Evolutionary conservation across 805 yeast species (phyloP).

Genomic region (Lachancea mirantina): DNA sequence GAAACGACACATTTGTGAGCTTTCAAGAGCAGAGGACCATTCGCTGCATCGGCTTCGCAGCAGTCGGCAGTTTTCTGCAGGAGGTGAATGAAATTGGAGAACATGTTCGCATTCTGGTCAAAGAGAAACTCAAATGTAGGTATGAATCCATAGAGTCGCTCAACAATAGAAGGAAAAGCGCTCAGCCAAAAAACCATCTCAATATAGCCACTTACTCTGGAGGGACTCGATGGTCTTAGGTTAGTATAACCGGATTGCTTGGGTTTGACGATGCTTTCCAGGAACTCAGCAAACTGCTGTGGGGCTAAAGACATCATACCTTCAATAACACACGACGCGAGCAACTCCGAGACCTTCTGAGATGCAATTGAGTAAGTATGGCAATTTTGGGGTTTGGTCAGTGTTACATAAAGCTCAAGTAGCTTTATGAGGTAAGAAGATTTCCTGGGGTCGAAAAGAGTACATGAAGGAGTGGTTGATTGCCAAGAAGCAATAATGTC

Average conservation of each 20-base stretch:
- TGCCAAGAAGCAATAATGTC: conserved; percentile 17
- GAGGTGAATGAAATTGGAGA: conserved; percentile 14
- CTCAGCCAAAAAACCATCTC: conserved; percentile 11
- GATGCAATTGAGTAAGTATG: conserved; percentile 25
- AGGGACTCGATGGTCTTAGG: background rate
- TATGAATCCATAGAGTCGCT: conserved; percentile 8
- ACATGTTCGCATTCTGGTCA: conserved; percentile 11
- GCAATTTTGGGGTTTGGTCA: conserved; percentile 30
- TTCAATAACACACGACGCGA: conserved; percentile 35
- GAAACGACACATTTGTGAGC: conserved; percentile 1
- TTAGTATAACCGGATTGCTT: background rate
- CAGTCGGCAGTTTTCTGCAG: conserved; percentile 7
- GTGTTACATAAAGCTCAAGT: conserved; percentile 26
- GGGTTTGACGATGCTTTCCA: conserved; percentile 16
- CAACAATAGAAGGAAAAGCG: conserved; percentile 12
- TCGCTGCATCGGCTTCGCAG: background rate
- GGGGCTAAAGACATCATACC: conserved; percentile 17
- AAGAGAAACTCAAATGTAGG: conserved; percentile 10
- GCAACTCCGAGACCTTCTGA: conserved; percentile 28
- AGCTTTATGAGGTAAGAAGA: conserved; percentile 16
- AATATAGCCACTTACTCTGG: conserved; percentile 8
- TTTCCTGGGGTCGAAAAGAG: conserved; percentile 30
- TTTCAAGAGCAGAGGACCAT: background rate
- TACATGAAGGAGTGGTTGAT: conserved; percentile 24
- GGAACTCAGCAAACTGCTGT: conserved; percentile 15